A percentile compares a stretch with the other conserved stretches of the same genome.
phyloP scores from a whole-genome alignment of 2,329 filamentous ascomycete genomes.

The Fusarium tupiense region DNA sequence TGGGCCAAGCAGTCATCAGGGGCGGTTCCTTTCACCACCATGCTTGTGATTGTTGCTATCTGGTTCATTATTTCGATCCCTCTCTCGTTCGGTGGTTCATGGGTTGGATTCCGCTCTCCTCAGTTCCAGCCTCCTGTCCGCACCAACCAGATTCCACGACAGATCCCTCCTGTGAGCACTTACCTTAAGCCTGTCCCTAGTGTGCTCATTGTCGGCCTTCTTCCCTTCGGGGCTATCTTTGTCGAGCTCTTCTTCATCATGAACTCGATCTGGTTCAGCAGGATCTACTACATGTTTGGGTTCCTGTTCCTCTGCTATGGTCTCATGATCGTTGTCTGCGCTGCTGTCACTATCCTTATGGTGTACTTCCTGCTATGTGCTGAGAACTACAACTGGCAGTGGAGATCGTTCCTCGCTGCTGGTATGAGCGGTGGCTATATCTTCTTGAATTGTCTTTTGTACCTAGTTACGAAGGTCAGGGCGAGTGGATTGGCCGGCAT shows the following conservation, averaged over 20 bases:
- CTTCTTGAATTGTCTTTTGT: conserved; percentile 89
- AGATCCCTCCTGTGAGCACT: conserved; percentile 85
- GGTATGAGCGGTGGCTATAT: conserved; percentile 93
- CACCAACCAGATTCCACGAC: conserved; percentile 97
- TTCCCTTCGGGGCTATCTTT: conserved; percentile 96
- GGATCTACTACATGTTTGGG: conserved; percentile 99
- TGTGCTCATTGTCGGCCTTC: conserved; percentile 89
- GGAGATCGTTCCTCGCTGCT: conserved; percentile 91
- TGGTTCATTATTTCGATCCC: conserved; percentile 98
- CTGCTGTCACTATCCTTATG: conserved; percentile 90
- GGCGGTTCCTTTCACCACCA: conserved; percentile 94
- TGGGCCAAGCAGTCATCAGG: conserved; percentile 94
- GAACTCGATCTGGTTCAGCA: conserved; percentile 98
- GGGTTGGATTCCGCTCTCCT: conserved; percentile 85
- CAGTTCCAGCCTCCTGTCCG: conserved; percentile 83
- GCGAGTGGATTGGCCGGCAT: conserved; percentile 86
- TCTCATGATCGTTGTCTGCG: conserved; percentile 95
- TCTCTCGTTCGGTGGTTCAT: conserved; percentile 88
- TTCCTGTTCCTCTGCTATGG: conserved; percentile 98
- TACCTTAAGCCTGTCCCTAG: conserved; percentile 90
- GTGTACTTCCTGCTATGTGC: conserved; percentile 96
- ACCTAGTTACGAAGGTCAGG: conserved; percentile 88
- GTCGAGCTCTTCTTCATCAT: conserved; percentile 99
- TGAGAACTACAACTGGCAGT: conserved; percentile 99
- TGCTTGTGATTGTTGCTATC: conserved; percentile 91